Evolutionary conservation across 2,329 filamentous ascomycete genomes (phyloP), one percentile per base, ranked within the genome.

Genomic region (Venturia asperata): DNA sequence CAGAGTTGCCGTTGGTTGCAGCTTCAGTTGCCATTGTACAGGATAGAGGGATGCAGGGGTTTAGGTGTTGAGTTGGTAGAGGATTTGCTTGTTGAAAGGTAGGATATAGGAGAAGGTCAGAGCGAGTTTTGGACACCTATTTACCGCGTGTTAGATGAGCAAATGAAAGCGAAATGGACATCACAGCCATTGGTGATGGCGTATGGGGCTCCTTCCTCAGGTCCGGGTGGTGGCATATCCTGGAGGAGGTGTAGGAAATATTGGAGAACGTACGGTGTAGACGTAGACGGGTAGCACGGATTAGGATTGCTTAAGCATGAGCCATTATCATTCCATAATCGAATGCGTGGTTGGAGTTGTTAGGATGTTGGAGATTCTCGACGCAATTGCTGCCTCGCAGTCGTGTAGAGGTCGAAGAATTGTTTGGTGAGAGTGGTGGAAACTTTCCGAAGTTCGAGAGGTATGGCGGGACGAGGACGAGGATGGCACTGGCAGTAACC

Each of bases 21-120:
- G 47, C 21, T 42, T 56, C 37, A 41, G 63, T 27, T 39, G 63
- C 49, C 63, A 64, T 64, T 58, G 17, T 58, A 37, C 52, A 30
- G 27, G 52, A 5, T 37, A 17, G 19, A 58, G 30, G 37, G 52
- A 58, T n/a, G 24, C 15, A 30, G 49, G 17, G 27, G 19, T 7
- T 34, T n/a, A 15, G 52, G 52, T 30, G 49, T 15, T 34, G 4
- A n/a, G 5, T 58, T 37, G 30, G 10, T 13, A 21, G 27, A 56
- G 27, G 27, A 34, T 58, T 58, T 37, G 17, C 27, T n/a, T 58
- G 17, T 37, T 37, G 13, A 34, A 34, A 7, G 27, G 52, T 37
- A 5, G n/a, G 52, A 34, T 58, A 58, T 58, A 58, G 52, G 52
- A 58, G 52, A 27, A 58, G 52, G 15, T 58, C 52, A 37, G n/a